Percentiles rank a stretch among this genome's conserved stretches.
Conservation (phyloP, 2,329 filamentous ascomycete genomes). For the Botrytis aclada region DNA sequence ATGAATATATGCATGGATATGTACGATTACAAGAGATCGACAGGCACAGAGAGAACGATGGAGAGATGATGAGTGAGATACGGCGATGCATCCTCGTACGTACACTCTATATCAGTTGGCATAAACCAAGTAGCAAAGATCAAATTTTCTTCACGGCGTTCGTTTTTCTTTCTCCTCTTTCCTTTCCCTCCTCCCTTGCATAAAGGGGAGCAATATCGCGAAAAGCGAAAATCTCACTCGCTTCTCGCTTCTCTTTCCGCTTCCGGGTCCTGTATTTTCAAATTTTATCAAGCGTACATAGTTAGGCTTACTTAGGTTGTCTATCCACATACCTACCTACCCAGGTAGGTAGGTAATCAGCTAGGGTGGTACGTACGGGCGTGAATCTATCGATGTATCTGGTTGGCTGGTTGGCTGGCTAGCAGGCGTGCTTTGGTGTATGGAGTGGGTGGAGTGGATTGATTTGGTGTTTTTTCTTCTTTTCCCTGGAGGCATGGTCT, state of each 20-base stretch:
- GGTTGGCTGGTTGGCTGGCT: background rate
- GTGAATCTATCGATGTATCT: background rate
- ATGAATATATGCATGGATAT: background rate
- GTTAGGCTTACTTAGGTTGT: background rate
- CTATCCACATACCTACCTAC: background rate
- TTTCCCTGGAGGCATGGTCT: background rate
- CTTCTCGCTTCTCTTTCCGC: background rate
- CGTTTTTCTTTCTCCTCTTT: background rate
- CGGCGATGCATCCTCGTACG: background rate
- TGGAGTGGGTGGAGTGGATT: background rate
- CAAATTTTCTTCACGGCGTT: background rate
- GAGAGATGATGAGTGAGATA: background rate
- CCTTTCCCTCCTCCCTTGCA: background rate
- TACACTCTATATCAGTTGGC: background rate
- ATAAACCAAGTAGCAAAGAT: background rate
- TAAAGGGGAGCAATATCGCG: background rate
- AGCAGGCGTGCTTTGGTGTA: background rate
- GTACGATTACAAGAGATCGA: conserved; percentile 8
- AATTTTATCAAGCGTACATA: background rate
- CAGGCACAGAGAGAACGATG: background rate
- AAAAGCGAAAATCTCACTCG: background rate
- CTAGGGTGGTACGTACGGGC: background rate
- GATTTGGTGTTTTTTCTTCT: background rate
- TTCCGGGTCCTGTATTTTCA: background rate
- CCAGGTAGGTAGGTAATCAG: background rate